Conservation (phyloP, 2,329 filamentous ascomycete species). For the Cytospora leucostoma region DNA sequence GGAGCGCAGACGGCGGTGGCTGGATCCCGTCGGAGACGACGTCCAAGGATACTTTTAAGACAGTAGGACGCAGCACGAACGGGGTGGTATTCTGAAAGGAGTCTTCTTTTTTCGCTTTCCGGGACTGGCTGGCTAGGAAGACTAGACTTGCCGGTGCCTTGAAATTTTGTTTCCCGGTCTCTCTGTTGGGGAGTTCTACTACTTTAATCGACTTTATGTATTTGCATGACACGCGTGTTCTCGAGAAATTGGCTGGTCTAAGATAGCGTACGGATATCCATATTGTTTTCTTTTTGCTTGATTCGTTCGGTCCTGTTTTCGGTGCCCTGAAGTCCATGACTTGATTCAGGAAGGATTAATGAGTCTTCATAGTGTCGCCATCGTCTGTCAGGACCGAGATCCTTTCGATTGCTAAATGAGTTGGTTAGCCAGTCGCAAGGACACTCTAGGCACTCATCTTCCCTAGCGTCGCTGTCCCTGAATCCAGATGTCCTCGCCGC, state of each 20-base stretch:
- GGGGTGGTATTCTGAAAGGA: slow-evolving; percentile 39
- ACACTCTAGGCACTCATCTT: too few species aligned
- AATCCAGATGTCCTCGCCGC: too few species aligned
- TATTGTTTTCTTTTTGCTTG: background rate
- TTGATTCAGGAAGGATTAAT: too few species aligned
- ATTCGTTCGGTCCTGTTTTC: background rate
- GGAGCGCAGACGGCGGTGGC: slow-evolving; percentile 52
- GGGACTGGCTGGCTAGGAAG: background rate
- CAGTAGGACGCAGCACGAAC: slow-evolving; percentile 49
- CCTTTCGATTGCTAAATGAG: too few species aligned
- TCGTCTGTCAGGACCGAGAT: too few species aligned
- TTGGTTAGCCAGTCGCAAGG: too few species aligned
- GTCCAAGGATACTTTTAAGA: slow-evolving; percentile 43
- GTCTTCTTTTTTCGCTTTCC: background rate
- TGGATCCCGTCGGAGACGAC: slow-evolving; percentile 46
- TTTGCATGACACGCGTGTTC: background rate
- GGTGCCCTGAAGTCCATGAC: too few species aligned
- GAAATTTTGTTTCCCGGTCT: background rate
- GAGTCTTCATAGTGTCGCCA: too few species aligned
- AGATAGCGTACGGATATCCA: slow-evolving; percentile 10
- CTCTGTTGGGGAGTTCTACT: background rate
- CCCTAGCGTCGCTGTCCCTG: too few species aligned
- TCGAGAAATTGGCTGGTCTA: background rate
- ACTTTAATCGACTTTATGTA: background rate
- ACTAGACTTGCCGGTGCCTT: background rate